Base-by-base conservation (phyloP, 805 yeast species). In the Starmerella cellae region DNA sequence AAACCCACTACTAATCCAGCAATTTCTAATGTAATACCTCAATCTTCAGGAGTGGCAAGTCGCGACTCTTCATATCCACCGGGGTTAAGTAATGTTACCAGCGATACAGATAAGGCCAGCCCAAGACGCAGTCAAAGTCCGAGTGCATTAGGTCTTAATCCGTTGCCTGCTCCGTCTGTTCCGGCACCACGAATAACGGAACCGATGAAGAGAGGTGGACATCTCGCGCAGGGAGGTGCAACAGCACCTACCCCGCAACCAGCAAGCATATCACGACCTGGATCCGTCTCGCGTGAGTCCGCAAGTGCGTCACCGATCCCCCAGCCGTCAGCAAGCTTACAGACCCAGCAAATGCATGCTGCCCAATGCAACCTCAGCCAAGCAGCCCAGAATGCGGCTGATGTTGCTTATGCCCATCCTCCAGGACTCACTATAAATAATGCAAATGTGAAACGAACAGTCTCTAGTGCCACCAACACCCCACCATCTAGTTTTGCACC, bases 101-200 rank as follows among this genome's bases (percentile, higher is more conserved):
- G 19, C 10, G 13, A 35, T 20, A 20, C 5, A 13, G 24, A 22
- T 20, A 17, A 34, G 13, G 48, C 46, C 10, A 44, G 48, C 38
- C 48, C 52, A n/a, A 38, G 41, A 4, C 43, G 50, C 14, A 44
- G 48, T 28, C 50, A 45, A 27, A 39, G 45, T 22, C 51, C 51
- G 5, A 13, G 37, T 9, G 16, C 51, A 3, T 43, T 44, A 2
- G 50, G 47, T 11, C 38, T 60, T 52, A 32, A 55, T 55, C 47
- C 61, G 44, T 29, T 54, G 42, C 49, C 58, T 39, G 49, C 60
- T 46, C 46, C 56, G 21, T 47, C 52, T 1, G 52, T 48, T 2
- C 50, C 52, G 17, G 52, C 52, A 5, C 33, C 52, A 4, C 53
- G 46, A 47, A 37, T 50, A 3, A 28, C 40, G 3, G 49, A 45